Evolutionary conservation across 768 basidiomycete genomes (phyloP), one percentile per base, ranked within the genome.

Genomic region (Rickenella mellea): DNA sequence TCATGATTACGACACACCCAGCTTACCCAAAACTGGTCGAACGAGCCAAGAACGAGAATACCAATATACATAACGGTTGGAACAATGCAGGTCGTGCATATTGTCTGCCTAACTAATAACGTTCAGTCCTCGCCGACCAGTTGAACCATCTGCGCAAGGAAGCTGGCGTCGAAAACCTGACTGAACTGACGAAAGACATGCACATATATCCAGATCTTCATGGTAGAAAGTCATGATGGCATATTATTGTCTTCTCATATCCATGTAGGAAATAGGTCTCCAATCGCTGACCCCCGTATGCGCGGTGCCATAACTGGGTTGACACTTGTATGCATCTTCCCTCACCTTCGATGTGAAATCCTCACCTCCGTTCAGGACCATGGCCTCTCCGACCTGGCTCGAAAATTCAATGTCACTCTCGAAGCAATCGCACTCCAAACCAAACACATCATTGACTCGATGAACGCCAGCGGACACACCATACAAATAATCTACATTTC

Each of bases 131-230:
- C 1, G 77, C 80, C 21, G 76, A 86, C 20, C 64, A 76, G 28
- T 72, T 98, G 5, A 80, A 88, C 50, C 71, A 67, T 46, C 69
- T 93, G 44, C 65, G 70, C 43, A 51, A 62, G 14, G 81, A 82
- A 43, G 62, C 65, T 32, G 63, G 66, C 0, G 76, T 65, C 3
- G 73, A 73, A 27, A 76, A 76, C 31, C 66, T 83, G 49, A 87
- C 89, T 0, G 90, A 93, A 56, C 69, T 97, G 24, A 88, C 88
- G 12, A 90, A 84, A 51, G 83, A 92, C 61, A 60, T 94, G 41
- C 91, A 98, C 56, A 73, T 98, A 55, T 99, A 98, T 62, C 94
- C 94, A 0, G 94, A 99, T 58, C 73, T 96, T 46, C 89, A 92
- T 59, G 92, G 91, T 85, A 52, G n/a, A 25, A 20, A 26, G 22